Percentiles rank a stretch among this genome's conserved stretches.
Conservation (phyloP, 2,329 filamentous ascomycete genomes). For the Cercospora nicotianae region DNA sequence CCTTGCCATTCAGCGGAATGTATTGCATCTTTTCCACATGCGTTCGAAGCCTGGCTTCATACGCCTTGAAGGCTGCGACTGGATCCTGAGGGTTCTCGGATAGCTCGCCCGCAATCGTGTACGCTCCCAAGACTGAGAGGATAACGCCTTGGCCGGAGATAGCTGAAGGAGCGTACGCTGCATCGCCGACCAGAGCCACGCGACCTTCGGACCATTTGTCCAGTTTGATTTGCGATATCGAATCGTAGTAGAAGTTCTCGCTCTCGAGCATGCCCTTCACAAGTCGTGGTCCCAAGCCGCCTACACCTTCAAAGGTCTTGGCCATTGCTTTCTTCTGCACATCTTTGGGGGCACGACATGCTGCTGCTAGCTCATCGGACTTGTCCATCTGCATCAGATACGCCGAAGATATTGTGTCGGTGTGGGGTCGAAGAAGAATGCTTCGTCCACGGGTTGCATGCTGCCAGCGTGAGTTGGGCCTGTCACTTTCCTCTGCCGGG, state of each 20-base stretch:
- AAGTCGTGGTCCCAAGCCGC: conserved; percentile 26
- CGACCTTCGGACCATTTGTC: conserved; percentile 37
- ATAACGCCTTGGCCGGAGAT: conserved; percentile 36
- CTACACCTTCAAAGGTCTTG: conserved; percentile 17
- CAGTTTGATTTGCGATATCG: conserved; percentile 43
- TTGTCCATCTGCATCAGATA: conserved; percentile 22
- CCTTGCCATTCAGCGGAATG: conserved; percentile 31
- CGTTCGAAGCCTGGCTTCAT: conserved; percentile 23
- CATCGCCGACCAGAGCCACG: conserved; percentile 41
- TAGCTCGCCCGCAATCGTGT: conserved; percentile 43
- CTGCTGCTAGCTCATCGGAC: conserved; percentile 4
- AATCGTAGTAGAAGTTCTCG: conserved; percentile 48
- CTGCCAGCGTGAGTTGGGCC: conserved; percentile 24
- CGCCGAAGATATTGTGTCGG: conserved; percentile 17
- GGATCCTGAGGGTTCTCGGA: conserved; percentile 18
- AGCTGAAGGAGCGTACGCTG: conserved; percentile 41
- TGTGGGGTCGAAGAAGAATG: conserved; percentile 22
- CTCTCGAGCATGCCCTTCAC: conserved; percentile 42
- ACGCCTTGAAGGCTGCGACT: conserved; percentile 23
- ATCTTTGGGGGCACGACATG: conserved; percentile 13
- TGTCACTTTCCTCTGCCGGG: conserved; percentile 14
- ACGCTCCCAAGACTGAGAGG: conserved; percentile 41
- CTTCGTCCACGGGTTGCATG: conserved; percentile 21
- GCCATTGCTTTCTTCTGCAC: conserved; percentile 14
- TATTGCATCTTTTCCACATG: conserved; percentile 28